A percentile compares a stretch with the other conserved stretches of the same genome.
phyloP scores from a whole-genome alignment of 108 stramenopile species.

The Nitzschia sp. region DNA sequence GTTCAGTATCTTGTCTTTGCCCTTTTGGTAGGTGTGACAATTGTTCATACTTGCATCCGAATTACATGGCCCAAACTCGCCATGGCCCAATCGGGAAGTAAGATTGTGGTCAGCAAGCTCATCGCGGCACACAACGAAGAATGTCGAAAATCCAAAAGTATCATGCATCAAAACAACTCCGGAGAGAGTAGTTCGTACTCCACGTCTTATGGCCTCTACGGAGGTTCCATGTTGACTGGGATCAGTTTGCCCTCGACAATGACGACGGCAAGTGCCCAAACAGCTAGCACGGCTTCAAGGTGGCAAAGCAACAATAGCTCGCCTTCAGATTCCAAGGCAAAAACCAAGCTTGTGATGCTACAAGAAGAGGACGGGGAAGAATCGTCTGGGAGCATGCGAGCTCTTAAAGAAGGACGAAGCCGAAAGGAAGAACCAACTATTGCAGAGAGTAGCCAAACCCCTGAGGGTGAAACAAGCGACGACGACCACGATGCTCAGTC shows the following conservation, averaged over 20 bases:
- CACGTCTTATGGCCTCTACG: not conserved
- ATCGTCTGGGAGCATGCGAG: not conserved
- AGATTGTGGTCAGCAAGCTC: slow-evolving; percentile 20
- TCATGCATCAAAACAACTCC: not conserved
- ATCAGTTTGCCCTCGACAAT: not conserved
- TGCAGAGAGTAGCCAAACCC: not conserved
- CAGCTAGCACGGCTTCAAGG: too few species aligned
- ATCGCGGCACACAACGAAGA: slow-evolving; percentile 17
- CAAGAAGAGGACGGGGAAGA: not conserved
- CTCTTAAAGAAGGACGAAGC: not conserved
- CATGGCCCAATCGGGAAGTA: slow-evolving; percentile 15
- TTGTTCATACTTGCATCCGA: slow-evolving; percentile 3
- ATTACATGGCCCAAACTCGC: slow-evolving; percentile 22
- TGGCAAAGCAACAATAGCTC: not conserved
- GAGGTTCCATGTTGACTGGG: not conserved
- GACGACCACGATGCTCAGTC: slow-evolving; percentile 5
- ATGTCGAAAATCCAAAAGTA: not conserved
- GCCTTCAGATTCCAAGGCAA: not conserved
- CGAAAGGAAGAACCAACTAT: not conserved
- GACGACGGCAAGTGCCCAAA: too few species aligned
- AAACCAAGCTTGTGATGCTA: not conserved
- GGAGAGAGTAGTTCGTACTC: not conserved
- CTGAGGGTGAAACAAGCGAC: not conserved
- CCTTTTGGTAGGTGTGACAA: not conserved
- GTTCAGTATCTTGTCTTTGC: slow-evolving; percentile 1